Evolutionary conservation across 139 green algal species (phyloP).

Genomic region (Pseudopediastrum boryanum): DNA sequence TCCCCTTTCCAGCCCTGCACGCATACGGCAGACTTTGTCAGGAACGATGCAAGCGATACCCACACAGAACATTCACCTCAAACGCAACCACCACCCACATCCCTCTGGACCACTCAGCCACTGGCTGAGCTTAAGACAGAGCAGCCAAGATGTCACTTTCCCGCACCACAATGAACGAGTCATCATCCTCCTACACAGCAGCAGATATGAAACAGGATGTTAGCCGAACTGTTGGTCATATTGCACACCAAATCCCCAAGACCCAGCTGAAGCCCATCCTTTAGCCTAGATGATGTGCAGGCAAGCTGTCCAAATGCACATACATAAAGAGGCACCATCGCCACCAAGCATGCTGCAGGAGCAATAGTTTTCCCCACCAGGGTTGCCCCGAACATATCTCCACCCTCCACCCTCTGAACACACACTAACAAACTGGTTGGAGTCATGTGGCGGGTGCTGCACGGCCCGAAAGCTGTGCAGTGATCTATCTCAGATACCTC

Average conservation of each 20-base stretch:
- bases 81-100: neutral
- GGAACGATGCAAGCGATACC: neutral
- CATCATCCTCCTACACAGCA: slow-evolving; percentile 47
- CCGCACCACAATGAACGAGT: slow-evolving; percentile 83
- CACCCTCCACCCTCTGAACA: no score
- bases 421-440: no score
- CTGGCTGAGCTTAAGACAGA: slow-evolving; percentile 59
- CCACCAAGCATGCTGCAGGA: neutral
- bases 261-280: no score
- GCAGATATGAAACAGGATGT: neutral
- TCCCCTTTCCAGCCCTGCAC: no score
- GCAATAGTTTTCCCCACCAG: neutral
- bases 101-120: no score
- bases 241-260: no score
- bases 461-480: no score
- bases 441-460: no score
- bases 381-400: no score
- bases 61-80: neutral
- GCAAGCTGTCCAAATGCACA: neutral
- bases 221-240: neutral
- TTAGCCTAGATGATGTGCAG: no score
- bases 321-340: neutral
- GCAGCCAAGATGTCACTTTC: slow-evolving; percentile 86
- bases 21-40: neutral
- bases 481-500: no score